Base-by-base conservation (phyloP, 2,329 filamentous ascomycete species). In the Aspergillus fumigatiaffinis region DNA sequence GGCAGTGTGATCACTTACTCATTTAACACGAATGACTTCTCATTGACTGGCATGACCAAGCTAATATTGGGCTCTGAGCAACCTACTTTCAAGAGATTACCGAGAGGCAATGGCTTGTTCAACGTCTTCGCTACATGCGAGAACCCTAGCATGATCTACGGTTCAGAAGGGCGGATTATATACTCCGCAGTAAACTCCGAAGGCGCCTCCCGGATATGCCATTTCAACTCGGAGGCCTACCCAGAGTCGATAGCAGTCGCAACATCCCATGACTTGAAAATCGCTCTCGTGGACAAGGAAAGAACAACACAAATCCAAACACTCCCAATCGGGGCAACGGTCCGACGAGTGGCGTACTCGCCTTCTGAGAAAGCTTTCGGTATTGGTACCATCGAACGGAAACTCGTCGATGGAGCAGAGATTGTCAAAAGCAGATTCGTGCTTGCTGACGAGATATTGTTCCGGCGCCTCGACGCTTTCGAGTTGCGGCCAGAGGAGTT, bases 131-230 rank as follows among this genome's bases (percentile, higher is more conserved):
- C 92, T 0, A 96, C 91, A 0, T 96, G 92, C 56, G 94, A 99
- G 67, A 91, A 97, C 69, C 90, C 94, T 0, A 97, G 91, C 61
- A 76, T 99, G 54, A 96, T 99, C 51, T 97, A 99, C 70, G 90
- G 89, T 8, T 87, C 87, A 0, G 92, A 97, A 69, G 91, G 90
- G 0, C 84, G 92, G 23, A 88, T 97, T 44, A 86, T 96, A 0
- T 99, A 95, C 76, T 96, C 92, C 4, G 92, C 94, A 1, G 91
- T 97, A 1, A 96, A 93, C 12, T 91, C 92, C 2, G 90, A 96
- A 60, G 88, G 92, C 61, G 90, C 91, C 1, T 87, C 87, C 1
- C 88, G 85, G 50, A 87, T 97, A 5, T 94, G 90, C 59, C 83
- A 89, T 0, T 95, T 99, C 68, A 84, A 97, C 71, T 82, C 88